Evolutionary conservation across 441 rosid species (phyloP).

Genomic region (Adansonia rubrostipa): DNA sequence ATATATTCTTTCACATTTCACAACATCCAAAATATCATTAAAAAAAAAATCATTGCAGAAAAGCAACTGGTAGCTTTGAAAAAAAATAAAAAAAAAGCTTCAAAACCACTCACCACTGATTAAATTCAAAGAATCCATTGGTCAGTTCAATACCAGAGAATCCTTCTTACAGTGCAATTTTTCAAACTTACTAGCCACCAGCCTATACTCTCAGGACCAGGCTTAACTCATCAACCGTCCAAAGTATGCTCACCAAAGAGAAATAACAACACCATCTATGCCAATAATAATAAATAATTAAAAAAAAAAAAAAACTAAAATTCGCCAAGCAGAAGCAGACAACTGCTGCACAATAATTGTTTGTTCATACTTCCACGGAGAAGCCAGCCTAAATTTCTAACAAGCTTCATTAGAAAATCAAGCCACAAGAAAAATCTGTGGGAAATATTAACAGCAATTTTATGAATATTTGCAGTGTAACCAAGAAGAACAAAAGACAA

Average conservation of each 20-base stretch:
- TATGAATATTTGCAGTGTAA: background rate
- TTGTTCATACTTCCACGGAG: constrained; percentile 42
- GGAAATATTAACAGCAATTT: constrained; percentile 20
- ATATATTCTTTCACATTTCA: too few relatives aligned
- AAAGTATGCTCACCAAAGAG: background rate
- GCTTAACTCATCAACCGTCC: constrained; percentile 11
- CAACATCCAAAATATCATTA: too few relatives aligned
- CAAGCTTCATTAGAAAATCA: constrained; percentile 56
- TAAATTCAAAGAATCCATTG: too few relatives aligned
- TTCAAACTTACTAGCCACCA: too few relatives aligned
- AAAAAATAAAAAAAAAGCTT: too few relatives aligned
- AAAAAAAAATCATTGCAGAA: too few relatives aligned
- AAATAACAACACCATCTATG: constrained; percentile 11
- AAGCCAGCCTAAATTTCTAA: constrained; percentile 45
- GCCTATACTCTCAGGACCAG: background rate
- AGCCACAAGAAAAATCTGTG: constrained; percentile 59
- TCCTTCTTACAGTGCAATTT: too few relatives aligned
- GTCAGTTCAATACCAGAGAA: too few relatives aligned
- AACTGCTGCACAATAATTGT: constrained; percentile 45
- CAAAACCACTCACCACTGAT: too few relatives aligned
- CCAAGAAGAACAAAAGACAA: constrained; percentile 7
- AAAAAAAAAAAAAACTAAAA: background rate
- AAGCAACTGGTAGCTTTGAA: too few relatives aligned
- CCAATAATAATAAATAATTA: background rate
- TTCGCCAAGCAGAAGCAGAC: constrained; percentile 7